Conservation (phyloP, 2,329 filamentous ascomycete species). For the Leptosphaerulina australis region DNA sequence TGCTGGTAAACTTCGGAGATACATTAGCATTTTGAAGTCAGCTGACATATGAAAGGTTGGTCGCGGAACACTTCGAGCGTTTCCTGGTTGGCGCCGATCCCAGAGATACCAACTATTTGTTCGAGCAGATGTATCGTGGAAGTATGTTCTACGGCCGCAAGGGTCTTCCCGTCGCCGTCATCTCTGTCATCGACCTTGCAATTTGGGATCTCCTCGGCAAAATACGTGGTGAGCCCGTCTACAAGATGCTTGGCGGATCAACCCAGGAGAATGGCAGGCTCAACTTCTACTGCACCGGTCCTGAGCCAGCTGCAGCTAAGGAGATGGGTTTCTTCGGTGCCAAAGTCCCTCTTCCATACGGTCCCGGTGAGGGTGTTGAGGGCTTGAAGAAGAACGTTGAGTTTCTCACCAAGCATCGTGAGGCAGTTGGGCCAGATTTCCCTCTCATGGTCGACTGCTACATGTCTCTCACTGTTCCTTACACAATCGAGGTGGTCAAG, state of each 20-base stretch:
- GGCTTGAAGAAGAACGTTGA: constrained; percentile 89
- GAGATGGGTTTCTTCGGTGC: constrained; percentile 88
- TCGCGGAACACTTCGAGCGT: constrained; percentile 89
- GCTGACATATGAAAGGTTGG: constrained; percentile 55
- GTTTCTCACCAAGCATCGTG: constrained; percentile 83
- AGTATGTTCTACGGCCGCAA: constrained; percentile 98
- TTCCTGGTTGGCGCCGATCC: constrained; percentile 89
- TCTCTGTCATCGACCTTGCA: constrained; percentile 91
- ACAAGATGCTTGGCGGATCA: constrained; percentile 91
- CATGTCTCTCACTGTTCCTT: constrained; percentile 91
- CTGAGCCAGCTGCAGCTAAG: constrained; percentile 79
- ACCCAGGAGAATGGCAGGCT: constrained; percentile 71
- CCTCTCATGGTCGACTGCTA: constrained; percentile 96
- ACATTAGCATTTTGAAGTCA: neutral
- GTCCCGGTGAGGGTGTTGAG: constrained; percentile 81
- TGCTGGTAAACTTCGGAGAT: constrained; percentile 70
- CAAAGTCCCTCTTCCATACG: constrained; percentile 89
- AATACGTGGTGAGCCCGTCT: constrained; percentile 89
- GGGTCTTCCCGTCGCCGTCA: constrained; percentile 85
- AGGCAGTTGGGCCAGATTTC: constrained; percentile 85
- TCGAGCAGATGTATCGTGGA: constrained; percentile 94
- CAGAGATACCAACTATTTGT: constrained; percentile 86
- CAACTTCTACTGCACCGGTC: constrained; percentile 94
- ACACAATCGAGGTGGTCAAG: constrained; percentile 90
- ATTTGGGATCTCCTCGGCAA: constrained; percentile 93